These are phyloP conservation scores for Trypanosoma boissoni DNA, from an alignment of 208 protist species.

Conservation along the genomic window DNA sequence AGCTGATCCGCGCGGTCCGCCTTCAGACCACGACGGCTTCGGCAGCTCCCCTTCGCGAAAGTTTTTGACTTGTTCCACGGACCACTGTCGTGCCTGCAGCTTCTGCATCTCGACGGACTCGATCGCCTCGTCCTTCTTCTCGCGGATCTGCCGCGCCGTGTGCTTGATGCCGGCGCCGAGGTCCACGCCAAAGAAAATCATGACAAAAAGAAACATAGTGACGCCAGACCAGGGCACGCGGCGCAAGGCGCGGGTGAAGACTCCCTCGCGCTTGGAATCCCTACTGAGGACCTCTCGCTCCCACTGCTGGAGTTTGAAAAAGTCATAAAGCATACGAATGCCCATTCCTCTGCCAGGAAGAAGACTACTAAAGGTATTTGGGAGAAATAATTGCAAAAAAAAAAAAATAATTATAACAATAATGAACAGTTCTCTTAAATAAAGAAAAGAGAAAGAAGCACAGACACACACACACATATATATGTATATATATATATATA, in stretches of 20 bases:
- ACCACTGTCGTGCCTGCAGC: constrained; percentile 74
- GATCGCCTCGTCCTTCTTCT: constrained; percentile 78
- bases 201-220: constrained; percentile 78
- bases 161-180: constrained; percentile 75
- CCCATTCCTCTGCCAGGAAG: constrained; percentile 15
- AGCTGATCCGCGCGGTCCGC: constrained; percentile 33
- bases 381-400: background rate
- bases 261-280: constrained; percentile 42
- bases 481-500: background rate
- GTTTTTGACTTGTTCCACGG: constrained; percentile 76
- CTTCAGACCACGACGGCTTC: constrained; percentile 68
- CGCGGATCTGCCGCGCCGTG: constrained; percentile 59
- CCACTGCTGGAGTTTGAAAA: constrained; percentile 67
- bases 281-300: constrained; percentile 62
- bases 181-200: constrained; percentile 85
- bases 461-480: background rate
- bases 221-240: constrained; percentile 77
- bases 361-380: too few species aligned
- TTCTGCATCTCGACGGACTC: constrained; percentile 55
- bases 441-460: constrained; percentile 1
- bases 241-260: constrained; percentile 41
- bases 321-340: constrained; percentile 69
- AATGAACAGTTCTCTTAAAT: background rate
- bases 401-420: constrained; percentile 9
- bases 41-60: constrained; percentile 64